Percentiles rank a stretch among this genome's conserved stretches.
These are phyloP conservation scores for Rhamnella rubrinervis DNA, from an alignment of 331 rosid species.

Conservation along the genomic window DNA sequence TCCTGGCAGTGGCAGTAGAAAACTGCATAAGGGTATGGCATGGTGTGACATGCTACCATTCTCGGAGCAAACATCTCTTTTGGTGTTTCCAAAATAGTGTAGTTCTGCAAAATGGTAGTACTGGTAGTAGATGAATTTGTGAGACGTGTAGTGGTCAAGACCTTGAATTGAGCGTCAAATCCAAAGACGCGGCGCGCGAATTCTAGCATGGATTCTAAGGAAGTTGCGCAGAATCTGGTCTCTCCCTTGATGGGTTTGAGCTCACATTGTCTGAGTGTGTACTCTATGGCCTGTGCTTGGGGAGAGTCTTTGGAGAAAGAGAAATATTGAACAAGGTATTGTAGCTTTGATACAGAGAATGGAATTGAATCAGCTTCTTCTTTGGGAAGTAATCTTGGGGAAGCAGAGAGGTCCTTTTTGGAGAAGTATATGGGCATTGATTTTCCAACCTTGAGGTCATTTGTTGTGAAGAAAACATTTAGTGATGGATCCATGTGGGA, in stretches of 20 bases:
- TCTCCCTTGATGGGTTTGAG: slow-evolving; percentile 52
- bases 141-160: slow-evolving; percentile 39
- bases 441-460: slow-evolving; percentile 49
- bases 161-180: background rate
- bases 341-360: slow-evolving; percentile 55
- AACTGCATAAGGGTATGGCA: slow-evolving; percentile 73
- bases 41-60: slow-evolving; percentile 73
- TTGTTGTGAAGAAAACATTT: slow-evolving; percentile 51
- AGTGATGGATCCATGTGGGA: slow-evolving; percentile 45
- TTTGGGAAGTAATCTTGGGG: slow-evolving; percentile 46
- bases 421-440: slow-evolving; percentile 58
- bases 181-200: slow-evolving; percentile 43
- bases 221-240: slow-evolving; percentile 69
- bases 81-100: slow-evolving; percentile 43
- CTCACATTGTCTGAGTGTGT: slow-evolving; percentile 60
- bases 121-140: slow-evolving; percentile 29
- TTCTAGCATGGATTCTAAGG: slow-evolving; percentile 65
- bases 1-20: slow-evolving; percentile 62
- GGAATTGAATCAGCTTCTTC: slow-evolving; percentile 57
- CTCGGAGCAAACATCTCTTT: slow-evolving; percentile 40
- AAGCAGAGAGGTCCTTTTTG: slow-evolving; percentile 42
- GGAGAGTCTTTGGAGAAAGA: slow-evolving; percentile 48
- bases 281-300: slow-evolving; percentile 60
- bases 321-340: slow-evolving; percentile 40
- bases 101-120: slow-evolving; percentile 56